These are phyloP conservation scores for Chalciporus chontae DNA, from an alignment of 768 basidiomycete species.

Conservation along the genomic window DNA sequence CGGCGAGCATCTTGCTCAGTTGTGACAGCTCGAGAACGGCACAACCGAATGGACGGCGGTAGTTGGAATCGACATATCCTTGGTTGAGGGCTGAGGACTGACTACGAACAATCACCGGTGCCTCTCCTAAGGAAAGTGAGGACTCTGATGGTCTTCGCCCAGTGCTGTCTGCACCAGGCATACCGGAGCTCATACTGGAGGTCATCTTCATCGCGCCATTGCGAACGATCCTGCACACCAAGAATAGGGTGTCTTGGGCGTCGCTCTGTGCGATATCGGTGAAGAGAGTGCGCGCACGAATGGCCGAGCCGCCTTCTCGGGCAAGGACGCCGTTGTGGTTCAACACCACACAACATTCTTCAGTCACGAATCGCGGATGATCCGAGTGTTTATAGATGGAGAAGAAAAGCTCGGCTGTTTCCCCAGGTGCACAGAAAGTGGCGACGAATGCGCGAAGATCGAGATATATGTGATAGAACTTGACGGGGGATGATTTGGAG, in stretches of 20 bases:
- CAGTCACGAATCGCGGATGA: slow-evolving; percentile 77
- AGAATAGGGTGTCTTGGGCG: slow-evolving; percentile 78
- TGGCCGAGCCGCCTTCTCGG: slow-evolving; percentile 61
- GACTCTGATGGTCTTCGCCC: slow-evolving; percentile 56
- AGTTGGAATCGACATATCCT: slow-evolving; percentile 43
- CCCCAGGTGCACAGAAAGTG: slow-evolving; percentile 83
- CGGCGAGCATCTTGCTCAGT: slow-evolving; percentile 61
- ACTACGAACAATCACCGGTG: slow-evolving; percentile 20
- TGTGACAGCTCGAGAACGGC: slow-evolving; percentile 86
- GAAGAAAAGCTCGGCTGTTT: slow-evolving; percentile 91
- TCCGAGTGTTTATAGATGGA: slow-evolving; percentile 86
- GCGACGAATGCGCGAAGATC: slow-evolving; percentile 93
- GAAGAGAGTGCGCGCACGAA: slow-evolving; percentile 80
- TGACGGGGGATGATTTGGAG: slow-evolving; percentile 45
- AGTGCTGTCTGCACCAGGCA: slow-evolving; percentile 35
- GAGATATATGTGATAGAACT: slow-evolving; percentile 87
- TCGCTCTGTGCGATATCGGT: slow-evolving; percentile 85
- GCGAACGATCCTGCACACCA: slow-evolving; percentile 88
- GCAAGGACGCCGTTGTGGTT: slow-evolving; percentile 89
- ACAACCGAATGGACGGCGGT: slow-evolving; percentile 92
- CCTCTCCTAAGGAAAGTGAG: slow-evolving; percentile 37
- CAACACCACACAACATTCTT: slow-evolving; percentile 86
- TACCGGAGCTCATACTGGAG: slow-evolving; percentile 45
- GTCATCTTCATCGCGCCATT: slow-evolving; percentile 84
- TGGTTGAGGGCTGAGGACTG: slow-evolving; percentile 13